These are phyloP conservation scores for Parmelia sp. DNA, from an alignment of 495 filamentous ascomycete genomes.

Conservation along the genomic window DNA sequence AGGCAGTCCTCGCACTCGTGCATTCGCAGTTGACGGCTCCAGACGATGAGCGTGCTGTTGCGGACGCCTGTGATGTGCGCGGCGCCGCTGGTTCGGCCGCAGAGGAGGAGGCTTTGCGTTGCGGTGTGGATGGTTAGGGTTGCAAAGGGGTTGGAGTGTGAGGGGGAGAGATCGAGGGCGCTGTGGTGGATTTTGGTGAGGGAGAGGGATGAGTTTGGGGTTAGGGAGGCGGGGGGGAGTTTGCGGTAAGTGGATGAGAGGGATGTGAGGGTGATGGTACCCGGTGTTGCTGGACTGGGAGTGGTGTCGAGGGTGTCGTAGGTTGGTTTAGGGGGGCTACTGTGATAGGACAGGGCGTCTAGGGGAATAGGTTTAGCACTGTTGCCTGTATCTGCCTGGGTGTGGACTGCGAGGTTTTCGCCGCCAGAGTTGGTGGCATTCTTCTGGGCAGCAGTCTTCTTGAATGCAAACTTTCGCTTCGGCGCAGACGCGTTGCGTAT, in stretches of 20 bases:
- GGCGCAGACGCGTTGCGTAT: conserved; percentile 53
- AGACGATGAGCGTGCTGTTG: conserved; percentile 67
- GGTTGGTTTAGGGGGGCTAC: not conserved
- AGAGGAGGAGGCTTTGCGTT: conserved; percentile 60
- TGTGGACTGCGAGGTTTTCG: conserved; percentile 12
- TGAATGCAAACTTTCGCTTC: conserved; percentile 68
- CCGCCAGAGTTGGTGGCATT: conserved; percentile 36
- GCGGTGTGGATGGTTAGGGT: conserved; percentile 68
- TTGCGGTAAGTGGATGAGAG: not conserved
- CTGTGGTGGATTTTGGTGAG: conserved; percentile 65
- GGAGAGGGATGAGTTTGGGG: conserved; percentile 43
- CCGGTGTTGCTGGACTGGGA: not conserved
- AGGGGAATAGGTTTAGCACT: not conserved
- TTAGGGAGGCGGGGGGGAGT: not conserved
- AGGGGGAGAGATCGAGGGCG: conserved; percentile 70
- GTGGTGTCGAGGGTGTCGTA: not conserved
- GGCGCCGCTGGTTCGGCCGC: conserved; percentile 70
- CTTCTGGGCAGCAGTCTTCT: conserved; percentile 44
- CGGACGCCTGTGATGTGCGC: conserved; percentile 72
- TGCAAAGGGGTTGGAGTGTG: conserved; percentile 61
- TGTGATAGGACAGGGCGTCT: not conserved
- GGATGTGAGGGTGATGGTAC: conserved; percentile 7
- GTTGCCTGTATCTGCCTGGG: not conserved
- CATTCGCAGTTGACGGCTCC: conserved; percentile 80
- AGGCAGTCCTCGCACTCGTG: conserved; percentile 61